These are phyloP conservation scores for Diplodia intermedia DNA, from an alignment of 2,329 filamentous ascomycete species.

Conservation along the genomic window DNA sequence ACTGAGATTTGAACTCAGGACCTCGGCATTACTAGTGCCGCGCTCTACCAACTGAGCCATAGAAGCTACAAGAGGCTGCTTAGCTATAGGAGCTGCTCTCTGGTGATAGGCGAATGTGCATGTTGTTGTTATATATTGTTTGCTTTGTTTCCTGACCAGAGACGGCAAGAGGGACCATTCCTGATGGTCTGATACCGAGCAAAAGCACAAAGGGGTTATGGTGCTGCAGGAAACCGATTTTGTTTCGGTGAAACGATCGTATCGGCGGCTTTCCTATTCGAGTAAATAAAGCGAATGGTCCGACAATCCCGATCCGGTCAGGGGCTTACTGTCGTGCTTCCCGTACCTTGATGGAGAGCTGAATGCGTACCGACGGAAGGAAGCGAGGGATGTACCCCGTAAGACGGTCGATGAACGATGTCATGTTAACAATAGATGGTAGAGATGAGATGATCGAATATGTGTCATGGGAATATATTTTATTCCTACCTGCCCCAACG, in stretches of 20 bases:
- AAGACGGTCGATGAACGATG: not conserved
- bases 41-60: slow-evolving; percentile 33
- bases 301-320: slow-evolving; percentile 11
- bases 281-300: slow-evolving; percentile 20
- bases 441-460: not conserved
- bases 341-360: not conserved
- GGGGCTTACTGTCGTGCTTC: slow-evolving; percentile 4
- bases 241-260: not conserved
- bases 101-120: not conserved
- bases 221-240: not conserved
- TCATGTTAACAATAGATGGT: not conserved
- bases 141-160: too few relatives aligned
- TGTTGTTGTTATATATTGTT: too few relatives aligned
- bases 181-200: not conserved
- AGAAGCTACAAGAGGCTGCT: not conserved
- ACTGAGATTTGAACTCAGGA: slow-evolving; percentile 34
- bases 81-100: too few relatives aligned
- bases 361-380: not conserved
- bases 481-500: slow-evolving; percentile 22
- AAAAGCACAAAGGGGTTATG: not conserved
- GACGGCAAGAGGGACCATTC: not conserved
- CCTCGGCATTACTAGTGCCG: slow-evolving; percentile 33
- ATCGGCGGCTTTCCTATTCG: slow-evolving; percentile 4
- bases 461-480: slow-evolving; percentile 5
- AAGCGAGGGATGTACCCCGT: not conserved